Conservation (phyloP, 1,284 basidiomycete genomes). For the Sporisorium sorghi region DNA sequence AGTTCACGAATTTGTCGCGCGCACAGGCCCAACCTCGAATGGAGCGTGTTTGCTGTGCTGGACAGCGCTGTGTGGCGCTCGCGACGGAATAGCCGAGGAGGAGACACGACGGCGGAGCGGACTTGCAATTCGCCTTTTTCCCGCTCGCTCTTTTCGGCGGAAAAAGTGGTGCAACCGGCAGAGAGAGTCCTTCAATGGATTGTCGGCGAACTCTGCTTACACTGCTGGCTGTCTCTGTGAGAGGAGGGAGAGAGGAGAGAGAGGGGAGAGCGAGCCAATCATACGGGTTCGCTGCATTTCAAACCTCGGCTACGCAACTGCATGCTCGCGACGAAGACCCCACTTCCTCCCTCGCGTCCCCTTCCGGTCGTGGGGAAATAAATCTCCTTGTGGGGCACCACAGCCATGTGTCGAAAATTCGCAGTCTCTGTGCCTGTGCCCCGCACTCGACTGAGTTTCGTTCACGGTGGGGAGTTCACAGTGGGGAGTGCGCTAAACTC, state of each 20-base stretch:
- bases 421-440: slow-evolving; percentile 3
- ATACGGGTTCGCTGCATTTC: background rate
- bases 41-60: background rate
- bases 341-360: slow-evolving; percentile 4
- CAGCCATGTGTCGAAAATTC: slow-evolving; percentile 9
- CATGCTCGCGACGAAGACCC: background rate
- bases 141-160: slow-evolving; percentile 1
- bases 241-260: no score
- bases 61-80: background rate
- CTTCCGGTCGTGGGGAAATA: slow-evolving; percentile 1
- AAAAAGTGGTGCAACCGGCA: no score
- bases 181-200: no score
- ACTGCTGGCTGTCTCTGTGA: no score
- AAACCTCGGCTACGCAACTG: slow-evolving; percentile 7
- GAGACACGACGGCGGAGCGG: background rate
- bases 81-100: background rate
- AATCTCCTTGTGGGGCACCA: slow-evolving; percentile 4
- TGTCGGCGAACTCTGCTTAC: background rate
- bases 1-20: slow-evolving; percentile 8
- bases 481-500: background rate
- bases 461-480: background rate
- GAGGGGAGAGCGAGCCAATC: slow-evolving; percentile 2
- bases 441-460: slow-evolving; percentile 1
- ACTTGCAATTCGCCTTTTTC: background rate
- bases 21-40: slow-evolving; percentile 7